Evolutionary conservation across 345 rosid genomes (phyloP).

Genomic region (Combretum micranthum): DNA sequence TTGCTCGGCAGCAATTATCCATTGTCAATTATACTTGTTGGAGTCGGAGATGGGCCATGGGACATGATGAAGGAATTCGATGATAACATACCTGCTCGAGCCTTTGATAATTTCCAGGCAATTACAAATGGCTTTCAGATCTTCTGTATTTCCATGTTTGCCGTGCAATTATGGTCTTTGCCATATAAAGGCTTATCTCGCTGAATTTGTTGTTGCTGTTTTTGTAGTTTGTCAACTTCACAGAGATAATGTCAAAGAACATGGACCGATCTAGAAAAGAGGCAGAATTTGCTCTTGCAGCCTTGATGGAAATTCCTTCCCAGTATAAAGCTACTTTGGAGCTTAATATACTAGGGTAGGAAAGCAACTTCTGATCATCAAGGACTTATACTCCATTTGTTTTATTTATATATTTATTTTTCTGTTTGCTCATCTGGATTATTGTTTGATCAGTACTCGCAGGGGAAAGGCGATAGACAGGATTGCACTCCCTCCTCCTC

Average conservation of each 20-base stretch:
- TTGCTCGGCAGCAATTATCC: constrained; percentile 34
- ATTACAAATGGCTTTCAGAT: background rate
- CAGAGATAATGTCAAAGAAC: constrained; percentile 42
- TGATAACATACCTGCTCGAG: constrained; percentile 49
- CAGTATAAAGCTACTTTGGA: constrained; percentile 47
- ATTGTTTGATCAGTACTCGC: constrained; percentile 15
- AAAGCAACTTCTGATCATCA: background rate
- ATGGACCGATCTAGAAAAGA: constrained; percentile 32
- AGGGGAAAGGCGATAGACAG: constrained; percentile 38
- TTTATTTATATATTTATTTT: constrained; percentile 4
- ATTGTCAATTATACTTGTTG: constrained; percentile 39
- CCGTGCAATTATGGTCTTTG: background rate
- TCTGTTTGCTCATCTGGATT: background rate
- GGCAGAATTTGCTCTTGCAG: constrained; percentile 42
- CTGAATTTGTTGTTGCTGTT: background rate
- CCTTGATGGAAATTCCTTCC: constrained; percentile 50
- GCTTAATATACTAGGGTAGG: constrained; percentile 39
- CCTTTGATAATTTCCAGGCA: constrained; percentile 49
- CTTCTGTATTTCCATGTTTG: background rate
- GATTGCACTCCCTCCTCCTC: constrained; percentile 56
- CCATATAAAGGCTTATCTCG: background rate
- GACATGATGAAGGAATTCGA: constrained; percentile 54
- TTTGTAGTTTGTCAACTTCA: constrained; percentile 43
- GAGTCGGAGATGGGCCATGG: constrained; percentile 56
- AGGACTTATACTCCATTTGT: background rate